phyloP scores from a whole-genome alignment of 768 basidiomycete species.

The Agaricus blazei region DNA sequence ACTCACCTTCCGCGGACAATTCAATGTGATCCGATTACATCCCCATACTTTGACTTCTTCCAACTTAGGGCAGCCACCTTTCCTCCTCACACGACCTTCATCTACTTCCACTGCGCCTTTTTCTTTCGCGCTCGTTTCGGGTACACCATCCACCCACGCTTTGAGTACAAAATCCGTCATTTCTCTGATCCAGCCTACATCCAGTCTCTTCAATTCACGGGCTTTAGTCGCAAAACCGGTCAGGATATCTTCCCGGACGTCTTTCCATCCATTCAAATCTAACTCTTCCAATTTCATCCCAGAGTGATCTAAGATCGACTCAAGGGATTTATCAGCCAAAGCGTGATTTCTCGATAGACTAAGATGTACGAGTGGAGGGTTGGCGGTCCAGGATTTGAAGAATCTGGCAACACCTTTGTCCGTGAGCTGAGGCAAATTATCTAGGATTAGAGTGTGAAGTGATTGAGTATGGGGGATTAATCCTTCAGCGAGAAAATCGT shows the following conservation, averaged over 20 bases:
- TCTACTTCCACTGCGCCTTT: slow-evolving; percentile 7
- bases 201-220: slow-evolving; percentile 49
- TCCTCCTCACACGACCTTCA: slow-evolving; percentile 9
- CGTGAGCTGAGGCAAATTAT: slow-evolving; percentile 55
- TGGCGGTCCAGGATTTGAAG: slow-evolving; percentile 53
- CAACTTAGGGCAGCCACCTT: slow-evolving; percentile 32
- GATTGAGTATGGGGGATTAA: slow-evolving; percentile 41
- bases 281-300: slow-evolving; percentile 52
- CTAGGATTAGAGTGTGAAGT: slow-evolving; percentile 51
- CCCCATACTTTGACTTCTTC: slow-evolving; percentile 51
- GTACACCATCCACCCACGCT: slow-evolving; percentile 45
- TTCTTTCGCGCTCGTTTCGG: not conserved
- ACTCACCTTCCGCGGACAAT: slow-evolving; percentile 36
- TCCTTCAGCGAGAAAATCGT: slow-evolving; percentile 56
- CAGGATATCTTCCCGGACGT: slow-evolving; percentile 42
- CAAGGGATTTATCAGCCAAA: slow-evolving; percentile 50
- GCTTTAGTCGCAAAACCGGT: slow-evolving; percentile 26
- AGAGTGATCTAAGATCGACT: slow-evolving; percentile 64
- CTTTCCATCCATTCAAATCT: slow-evolving; percentile 76
- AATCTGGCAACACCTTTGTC: slow-evolving; percentile 66
- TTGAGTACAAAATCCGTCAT: slow-evolving; percentile 82
- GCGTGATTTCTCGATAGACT: slow-evolving; percentile 61
- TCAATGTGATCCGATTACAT: slow-evolving; percentile 41
- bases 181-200: slow-evolving; percentile 82
- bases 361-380: slow-evolving; percentile 44